Percentiles rank a stretch among this genome's conserved stretches.
These are phyloP conservation scores for Paracorniculantispora psalliotae DNA, from an alignment of 2,329 filamentous ascomycete species.

Conservation along the genomic window DNA sequence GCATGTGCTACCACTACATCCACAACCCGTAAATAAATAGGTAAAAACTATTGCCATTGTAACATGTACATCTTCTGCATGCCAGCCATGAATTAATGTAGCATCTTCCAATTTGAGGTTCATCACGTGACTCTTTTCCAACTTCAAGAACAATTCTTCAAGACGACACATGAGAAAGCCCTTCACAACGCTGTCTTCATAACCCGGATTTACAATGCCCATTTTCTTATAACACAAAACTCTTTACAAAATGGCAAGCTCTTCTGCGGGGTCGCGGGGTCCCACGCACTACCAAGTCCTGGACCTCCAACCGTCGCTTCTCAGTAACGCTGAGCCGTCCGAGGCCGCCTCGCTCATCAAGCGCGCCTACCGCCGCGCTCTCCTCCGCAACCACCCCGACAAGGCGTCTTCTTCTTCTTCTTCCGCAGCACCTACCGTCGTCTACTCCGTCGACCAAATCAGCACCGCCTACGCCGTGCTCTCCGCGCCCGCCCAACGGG, in stretches of 20 bases:
- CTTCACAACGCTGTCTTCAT: no score
- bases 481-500: constrained; percentile 43
- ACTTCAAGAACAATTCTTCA: background rate
- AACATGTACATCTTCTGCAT: background rate
- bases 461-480: constrained; percentile 54
- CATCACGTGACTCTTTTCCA: constrained; percentile 8
- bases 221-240: background rate
- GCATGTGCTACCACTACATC: background rate
- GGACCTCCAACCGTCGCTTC: constrained; percentile 45
- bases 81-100: background rate
- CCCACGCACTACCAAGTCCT: constrained; percentile 59
- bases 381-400: constrained; percentile 63
- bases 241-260: background rate
- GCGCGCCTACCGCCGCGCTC: constrained; percentile 58
- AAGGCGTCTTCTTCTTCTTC: constrained; percentile 32
- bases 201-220: background rate
- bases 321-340: constrained; percentile 33
- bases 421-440: background rate
- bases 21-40: background rate
- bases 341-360: constrained; percentile 49
- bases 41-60: background rate
- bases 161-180: background rate
- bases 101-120: background rate
- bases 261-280: constrained; percentile 18
- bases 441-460: constrained; percentile 59